Percentiles rank a stretch among this genome's conserved stretches.
Conservation (phyloP, 805 yeast species). For the Komagataella pastoris region DNA sequence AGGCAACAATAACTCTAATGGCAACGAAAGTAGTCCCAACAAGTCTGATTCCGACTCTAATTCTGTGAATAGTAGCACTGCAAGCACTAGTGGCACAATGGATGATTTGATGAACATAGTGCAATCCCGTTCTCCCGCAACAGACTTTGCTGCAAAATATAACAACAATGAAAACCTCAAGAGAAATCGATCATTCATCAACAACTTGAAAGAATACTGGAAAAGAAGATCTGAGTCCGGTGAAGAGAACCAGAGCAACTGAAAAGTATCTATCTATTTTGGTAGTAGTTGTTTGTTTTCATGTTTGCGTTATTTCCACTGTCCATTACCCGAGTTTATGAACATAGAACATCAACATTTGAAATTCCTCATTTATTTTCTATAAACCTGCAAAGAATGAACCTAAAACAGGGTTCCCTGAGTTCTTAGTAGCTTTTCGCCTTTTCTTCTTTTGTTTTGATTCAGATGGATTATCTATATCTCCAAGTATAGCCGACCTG, state of each 20-base stretch:
- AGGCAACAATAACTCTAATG: slow-evolving; percentile 3
- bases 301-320: background rate
- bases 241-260: background rate
- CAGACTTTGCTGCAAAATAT: slow-evolving; percentile 52
- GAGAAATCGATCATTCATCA: slow-evolving; percentile 10
- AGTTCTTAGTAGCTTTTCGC: background rate
- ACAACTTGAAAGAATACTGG: slow-evolving; percentile 16
- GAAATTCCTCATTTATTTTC: background rate
- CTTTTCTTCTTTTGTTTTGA: background rate
- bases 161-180: slow-evolving; percentile 37
- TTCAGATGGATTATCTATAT: background rate
- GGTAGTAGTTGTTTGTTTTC: background rate
- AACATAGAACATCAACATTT: background rate
- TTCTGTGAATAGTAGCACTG: background rate
- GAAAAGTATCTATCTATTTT: background rate
- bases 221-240: background rate
- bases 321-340: background rate
- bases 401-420: background rate
- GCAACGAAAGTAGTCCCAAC: background rate
- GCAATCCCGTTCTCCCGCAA: slow-evolving; percentile 38
- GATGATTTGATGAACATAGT: background rate
- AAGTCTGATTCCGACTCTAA: background rate
- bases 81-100: background rate
- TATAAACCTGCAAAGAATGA: background rate
- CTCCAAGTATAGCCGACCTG: background rate